These are phyloP conservation scores for Talaromyces funiculosus DNA, from an alignment of 2,329 filamentous ascomycete genomes.

Conservation along the genomic window DNA sequence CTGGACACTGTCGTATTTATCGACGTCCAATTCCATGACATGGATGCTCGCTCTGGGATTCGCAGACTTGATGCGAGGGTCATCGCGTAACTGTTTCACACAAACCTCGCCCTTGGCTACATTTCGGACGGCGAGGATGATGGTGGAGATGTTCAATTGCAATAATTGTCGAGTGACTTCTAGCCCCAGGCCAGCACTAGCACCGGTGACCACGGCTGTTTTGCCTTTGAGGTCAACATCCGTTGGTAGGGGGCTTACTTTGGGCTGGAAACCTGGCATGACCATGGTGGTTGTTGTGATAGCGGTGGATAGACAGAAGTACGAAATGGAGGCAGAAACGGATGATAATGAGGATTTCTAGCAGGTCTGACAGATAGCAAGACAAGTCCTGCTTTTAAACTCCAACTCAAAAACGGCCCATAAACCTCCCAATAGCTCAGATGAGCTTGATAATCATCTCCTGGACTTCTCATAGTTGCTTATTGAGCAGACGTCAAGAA, in stretches of 20 bases:
- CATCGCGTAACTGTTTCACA: neutral
- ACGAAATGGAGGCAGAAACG: neutral
- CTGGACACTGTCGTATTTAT: conserved; percentile 17
- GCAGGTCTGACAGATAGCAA: too few relatives aligned
- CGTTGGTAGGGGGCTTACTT: neutral
- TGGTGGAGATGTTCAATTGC: conserved; percentile 15
- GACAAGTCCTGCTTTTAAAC: neutral
- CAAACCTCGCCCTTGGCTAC: conserved; percentile 19
- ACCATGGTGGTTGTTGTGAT: neutral
- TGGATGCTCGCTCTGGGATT: conserved; percentile 10
- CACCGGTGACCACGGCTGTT: conserved; percentile 24
- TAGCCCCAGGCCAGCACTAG: conserved; percentile 23
- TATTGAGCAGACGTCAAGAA: neutral
- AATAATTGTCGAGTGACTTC: conserved; percentile 22
- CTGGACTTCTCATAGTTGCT: neutral
- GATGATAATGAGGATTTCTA: neutral
- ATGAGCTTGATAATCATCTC: conserved; percentile 7
- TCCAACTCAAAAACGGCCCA: neutral
- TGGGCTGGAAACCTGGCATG: neutral
- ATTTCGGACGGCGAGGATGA: conserved; percentile 23
- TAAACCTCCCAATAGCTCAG: neutral
- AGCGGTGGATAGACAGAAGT: neutral
- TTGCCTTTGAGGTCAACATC: conserved; percentile 18
- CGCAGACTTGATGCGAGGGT: neutral
- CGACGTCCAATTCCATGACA: conserved; percentile 19